Evolutionary conservation across 164 flowering plant genomes (phyloP).

Genomic region (Malania oleifera): DNA sequence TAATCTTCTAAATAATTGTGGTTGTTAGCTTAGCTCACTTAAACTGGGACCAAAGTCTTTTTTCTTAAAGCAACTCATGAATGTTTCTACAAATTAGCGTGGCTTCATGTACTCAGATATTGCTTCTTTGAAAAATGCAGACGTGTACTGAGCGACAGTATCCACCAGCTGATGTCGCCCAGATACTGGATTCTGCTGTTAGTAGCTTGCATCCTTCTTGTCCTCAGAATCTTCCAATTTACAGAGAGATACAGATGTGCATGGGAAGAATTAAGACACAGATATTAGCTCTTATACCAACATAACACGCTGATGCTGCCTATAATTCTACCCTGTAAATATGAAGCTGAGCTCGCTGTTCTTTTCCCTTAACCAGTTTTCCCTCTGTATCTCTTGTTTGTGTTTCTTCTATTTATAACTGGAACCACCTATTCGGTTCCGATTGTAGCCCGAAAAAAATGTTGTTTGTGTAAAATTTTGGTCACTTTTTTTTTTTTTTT

Average conservation of each 20-base stretch:
- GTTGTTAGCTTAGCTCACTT: no score
- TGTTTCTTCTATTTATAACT: no score
- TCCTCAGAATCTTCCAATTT: conserved; percentile 34
- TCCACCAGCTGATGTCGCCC: conserved; percentile 43
- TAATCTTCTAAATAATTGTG: no score
- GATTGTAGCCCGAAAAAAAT: no score
- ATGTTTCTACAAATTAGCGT: no score
- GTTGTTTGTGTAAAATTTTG: no score
- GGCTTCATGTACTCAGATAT: no score
- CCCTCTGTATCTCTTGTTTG: no score
- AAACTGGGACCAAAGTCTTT: no score
- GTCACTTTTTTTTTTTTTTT: no score
- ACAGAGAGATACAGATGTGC: conserved; percentile 39
- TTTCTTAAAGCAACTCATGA: no score
- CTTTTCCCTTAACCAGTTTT: neutral
- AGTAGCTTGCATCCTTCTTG: conserved; percentile 37
- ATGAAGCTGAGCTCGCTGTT: neutral
- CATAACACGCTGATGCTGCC: conserved; percentile 1
- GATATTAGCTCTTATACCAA: conserved; percentile 35
- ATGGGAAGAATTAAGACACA: conserved; percentile 45
- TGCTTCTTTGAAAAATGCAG: conserved; percentile 18
- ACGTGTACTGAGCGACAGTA: conserved; percentile 40
- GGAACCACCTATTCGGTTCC: no score
- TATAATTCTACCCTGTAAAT: neutral
- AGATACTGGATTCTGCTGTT: conserved; percentile 37